phyloP scores from a whole-genome alignment of 1,139 yeast species.

The Sugiyamaella neomexicana region DNA sequence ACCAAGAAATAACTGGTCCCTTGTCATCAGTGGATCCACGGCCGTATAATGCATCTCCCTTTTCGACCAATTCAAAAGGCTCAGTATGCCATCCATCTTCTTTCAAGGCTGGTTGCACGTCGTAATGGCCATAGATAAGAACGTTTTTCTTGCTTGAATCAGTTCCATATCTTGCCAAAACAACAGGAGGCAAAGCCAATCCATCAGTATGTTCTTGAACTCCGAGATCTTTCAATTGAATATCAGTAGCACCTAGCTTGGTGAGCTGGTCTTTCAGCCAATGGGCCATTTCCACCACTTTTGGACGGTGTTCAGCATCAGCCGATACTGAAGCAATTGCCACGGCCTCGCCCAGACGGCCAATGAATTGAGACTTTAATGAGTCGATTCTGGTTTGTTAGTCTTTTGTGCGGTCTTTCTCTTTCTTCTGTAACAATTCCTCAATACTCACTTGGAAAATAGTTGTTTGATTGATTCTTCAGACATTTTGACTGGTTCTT shows the following conservation, averaged over 20 bases:
- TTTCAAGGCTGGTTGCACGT: slow-evolving; percentile 90
- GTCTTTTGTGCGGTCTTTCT: no score
- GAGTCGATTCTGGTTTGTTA: slow-evolving; percentile 32
- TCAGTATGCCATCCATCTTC: slow-evolving; percentile 97
- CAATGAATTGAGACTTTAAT: slow-evolving; percentile 39
- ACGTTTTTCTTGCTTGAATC: slow-evolving; percentile 84
- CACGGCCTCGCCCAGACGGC: slow-evolving; percentile 70
- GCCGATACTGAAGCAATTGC: slow-evolving; percentile 94
- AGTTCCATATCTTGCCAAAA: slow-evolving; percentile 79
- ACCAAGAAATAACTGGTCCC: slow-evolving; percentile 98
- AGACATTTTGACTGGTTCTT: slow-evolving; percentile 24
- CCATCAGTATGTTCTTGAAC: slow-evolving; percentile 74
- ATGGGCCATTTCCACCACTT: slow-evolving; percentile 81
- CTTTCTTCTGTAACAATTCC: no score
- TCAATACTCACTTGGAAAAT: slow-evolving; percentile 28
- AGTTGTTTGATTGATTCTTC: slow-evolving; percentile 27
- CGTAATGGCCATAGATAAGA: slow-evolving; percentile 93
- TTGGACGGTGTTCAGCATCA: slow-evolving; percentile 82
- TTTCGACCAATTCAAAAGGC: slow-evolving; percentile 73
- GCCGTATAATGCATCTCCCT: slow-evolving; percentile 69
- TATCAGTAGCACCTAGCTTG: slow-evolving; percentile 73
- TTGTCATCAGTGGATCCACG: slow-evolving; percentile 98
- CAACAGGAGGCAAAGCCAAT: slow-evolving; percentile 86
- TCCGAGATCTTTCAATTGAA: slow-evolving; percentile 80
- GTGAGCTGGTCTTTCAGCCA: slow-evolving; percentile 71